These are phyloP conservation scores for Allomyces javanicus DNA, from an alignment of 192 early-diverging fungal genomes.

Conservation along the genomic window DNA sequence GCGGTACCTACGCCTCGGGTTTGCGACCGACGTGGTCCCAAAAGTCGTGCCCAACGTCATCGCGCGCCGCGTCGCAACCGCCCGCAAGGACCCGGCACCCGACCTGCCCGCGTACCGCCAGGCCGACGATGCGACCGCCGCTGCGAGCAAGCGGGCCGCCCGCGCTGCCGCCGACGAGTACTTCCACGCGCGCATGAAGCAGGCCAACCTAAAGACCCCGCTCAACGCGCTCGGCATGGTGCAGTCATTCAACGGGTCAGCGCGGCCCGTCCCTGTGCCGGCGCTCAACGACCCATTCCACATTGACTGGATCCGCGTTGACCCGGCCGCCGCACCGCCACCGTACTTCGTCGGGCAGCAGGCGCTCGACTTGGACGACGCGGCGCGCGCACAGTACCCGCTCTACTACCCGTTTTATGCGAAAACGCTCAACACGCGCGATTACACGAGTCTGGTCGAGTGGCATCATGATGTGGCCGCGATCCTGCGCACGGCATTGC, in stretches of 20 bases:
- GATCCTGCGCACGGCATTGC: conserved; percentile 57
- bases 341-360: background rate
- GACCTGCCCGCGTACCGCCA: no score
- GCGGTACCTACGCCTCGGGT: conserved; percentile 55
- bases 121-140: no score
- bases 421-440: conserved; percentile 52
- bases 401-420: conserved; percentile 58
- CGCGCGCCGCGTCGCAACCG: conserved; percentile 32
- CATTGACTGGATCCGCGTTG: conserved; percentile 33
- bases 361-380: background rate
- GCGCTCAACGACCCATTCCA: conserved; percentile 81
- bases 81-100: background rate
- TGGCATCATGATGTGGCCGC: conserved; percentile 54
- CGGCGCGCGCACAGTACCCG: background rate
- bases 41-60: conserved; percentile 57
- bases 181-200: no score
- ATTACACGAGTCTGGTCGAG: conserved; percentile 44
- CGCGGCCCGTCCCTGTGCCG: conserved; percentile 43
- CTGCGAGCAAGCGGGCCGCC: no score
- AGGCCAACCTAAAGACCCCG: no score
- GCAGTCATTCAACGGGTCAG: background rate
- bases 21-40: conserved; percentile 64
- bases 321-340: background rate
- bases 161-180: no score
- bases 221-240: no score